Percentiles rank a stretch among this genome's conserved stretches.
These are phyloP conservation scores for Tuber magnatum DNA, from an alignment of 495 filamentous ascomycete species.

Conservation along the genomic window DNA sequence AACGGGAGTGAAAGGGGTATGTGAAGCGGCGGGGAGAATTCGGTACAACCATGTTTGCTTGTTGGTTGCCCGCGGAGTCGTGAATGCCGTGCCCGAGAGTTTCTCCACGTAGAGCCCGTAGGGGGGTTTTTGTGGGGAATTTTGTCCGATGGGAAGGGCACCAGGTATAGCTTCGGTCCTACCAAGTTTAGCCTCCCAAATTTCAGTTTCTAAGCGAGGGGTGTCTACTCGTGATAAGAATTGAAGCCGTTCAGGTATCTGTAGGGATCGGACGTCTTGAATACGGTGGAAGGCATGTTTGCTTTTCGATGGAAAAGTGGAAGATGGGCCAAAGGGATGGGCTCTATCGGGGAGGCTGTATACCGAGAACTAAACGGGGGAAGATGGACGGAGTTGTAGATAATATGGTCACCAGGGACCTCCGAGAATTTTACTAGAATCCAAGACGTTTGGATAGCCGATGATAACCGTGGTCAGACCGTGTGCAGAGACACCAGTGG, in stretches of 20 bases:
- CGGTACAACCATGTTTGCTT: constrained; percentile 93
- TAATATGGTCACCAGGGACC: neutral
- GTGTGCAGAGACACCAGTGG: too few species aligned
- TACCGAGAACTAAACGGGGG: neutral
- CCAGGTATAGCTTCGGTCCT: constrained; percentile 35
- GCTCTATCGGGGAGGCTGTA: neutral
- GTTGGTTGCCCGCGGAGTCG: constrained; percentile 80
- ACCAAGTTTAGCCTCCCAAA: neutral
- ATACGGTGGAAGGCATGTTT: constrained; percentile 53
- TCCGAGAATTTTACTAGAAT: neutral
- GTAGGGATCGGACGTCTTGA: constrained; percentile 53
- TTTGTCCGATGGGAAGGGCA: constrained; percentile 56
- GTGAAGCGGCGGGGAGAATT: constrained; percentile 74
- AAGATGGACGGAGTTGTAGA: neutral
- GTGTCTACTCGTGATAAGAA: constrained; percentile 54
- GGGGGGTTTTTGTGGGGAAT: constrained; percentile 80
- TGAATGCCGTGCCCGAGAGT: constrained; percentile 89
- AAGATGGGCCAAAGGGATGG: neutral
- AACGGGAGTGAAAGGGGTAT: constrained; percentile 61
- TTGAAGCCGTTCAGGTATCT: constrained; percentile 64
- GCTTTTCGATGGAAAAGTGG: neutral
- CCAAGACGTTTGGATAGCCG: neutral
- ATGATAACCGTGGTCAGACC: neutral
- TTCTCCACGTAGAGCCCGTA: constrained; percentile 87
- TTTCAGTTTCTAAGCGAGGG: neutral